Percentiles rank a stretch among this genome's conserved stretches.
Conservation (phyloP, 371 early-diverging fungal species). For the Haplosporangium sp. region DNA sequence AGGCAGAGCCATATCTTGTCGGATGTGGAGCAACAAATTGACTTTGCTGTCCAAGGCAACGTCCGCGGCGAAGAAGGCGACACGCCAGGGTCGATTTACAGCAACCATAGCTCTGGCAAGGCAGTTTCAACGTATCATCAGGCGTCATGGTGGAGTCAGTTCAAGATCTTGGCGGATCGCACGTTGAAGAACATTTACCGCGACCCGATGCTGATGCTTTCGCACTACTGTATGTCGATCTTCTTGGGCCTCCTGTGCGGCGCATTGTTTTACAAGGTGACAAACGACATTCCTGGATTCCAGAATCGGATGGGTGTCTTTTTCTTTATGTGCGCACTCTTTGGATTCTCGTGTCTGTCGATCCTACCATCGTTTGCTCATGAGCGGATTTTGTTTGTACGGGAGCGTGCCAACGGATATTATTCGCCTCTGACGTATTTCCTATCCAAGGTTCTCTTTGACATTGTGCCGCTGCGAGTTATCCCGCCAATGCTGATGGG, state of each 20-base stretch:
- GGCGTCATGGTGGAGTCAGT: conserved; percentile 78
- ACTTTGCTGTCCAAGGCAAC: conserved; percentile 48
- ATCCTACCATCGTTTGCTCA: conserved; percentile 81
- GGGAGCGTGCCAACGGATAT: conserved; percentile 90
- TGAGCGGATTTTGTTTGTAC: conserved; percentile 83
- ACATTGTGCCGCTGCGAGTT: conserved; percentile 83
- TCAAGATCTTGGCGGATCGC: conserved; percentile 80
- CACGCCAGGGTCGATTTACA: conserved; percentile 22
- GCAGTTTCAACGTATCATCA: conserved; percentile 60
- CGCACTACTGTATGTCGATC: conserved; percentile 85
- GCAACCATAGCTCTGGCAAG: conserved; percentile 16
- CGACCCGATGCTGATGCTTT: conserved; percentile 87
- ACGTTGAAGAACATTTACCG: conserved; percentile 91
- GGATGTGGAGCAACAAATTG: conserved; percentile 60
- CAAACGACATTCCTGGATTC: conserved; percentile 85
- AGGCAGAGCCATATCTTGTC: conserved; percentile 57
- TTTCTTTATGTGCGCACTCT: conserved; percentile 86
- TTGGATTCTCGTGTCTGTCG: conserved; percentile 86
- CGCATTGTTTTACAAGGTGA: conserved; percentile 83
- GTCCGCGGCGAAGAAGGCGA: not conserved
- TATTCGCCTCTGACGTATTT: conserved; percentile 86
- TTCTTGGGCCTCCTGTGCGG: conserved; percentile 85
- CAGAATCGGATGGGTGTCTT: conserved; percentile 92
- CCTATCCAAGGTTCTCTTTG: conserved; percentile 82
- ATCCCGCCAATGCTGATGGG: conserved; percentile 89